A percentile compares a stretch with the other conserved stretches of the same genome.
Conservation (phyloP, 2,329 filamentous ascomycete species). For the Ascochyta pisi region DNA sequence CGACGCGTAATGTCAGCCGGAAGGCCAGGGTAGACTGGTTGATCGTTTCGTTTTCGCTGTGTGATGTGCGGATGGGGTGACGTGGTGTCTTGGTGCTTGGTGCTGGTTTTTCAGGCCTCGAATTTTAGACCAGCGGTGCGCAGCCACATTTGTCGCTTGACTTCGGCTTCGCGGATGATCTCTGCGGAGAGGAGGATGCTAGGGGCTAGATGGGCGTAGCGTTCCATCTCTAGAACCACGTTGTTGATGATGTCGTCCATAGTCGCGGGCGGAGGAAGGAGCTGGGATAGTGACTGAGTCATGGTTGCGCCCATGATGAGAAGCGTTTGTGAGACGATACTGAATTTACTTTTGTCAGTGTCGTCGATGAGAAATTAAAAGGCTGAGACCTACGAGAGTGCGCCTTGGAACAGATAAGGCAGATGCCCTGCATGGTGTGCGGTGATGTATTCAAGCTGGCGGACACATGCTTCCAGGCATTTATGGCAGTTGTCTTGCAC, state of each 20-base stretch:
- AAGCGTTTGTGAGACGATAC: slow-evolving; percentile 81
- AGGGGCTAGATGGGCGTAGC: slow-evolving; percentile 76
- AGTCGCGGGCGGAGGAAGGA: slow-evolving; percentile 63
- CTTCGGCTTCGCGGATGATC: slow-evolving; percentile 78
- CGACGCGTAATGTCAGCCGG: background rate
- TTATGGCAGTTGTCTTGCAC: slow-evolving; percentile 81
- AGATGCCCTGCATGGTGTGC: slow-evolving; percentile 84
- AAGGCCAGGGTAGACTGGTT: background rate
- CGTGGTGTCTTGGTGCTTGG: background rate
- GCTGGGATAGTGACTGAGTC: slow-evolving; percentile 72
- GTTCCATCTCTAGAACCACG: slow-evolving; percentile 77
- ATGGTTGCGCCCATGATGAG: slow-evolving; percentile 86
- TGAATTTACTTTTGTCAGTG: slow-evolving; percentile 45
- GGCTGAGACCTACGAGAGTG: slow-evolving; percentile 58
- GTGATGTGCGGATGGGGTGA: background rate
- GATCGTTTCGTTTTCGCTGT: background rate
- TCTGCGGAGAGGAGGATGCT: slow-evolving; percentile 78
- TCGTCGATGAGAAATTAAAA: background rate
- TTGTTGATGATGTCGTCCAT: slow-evolving; percentile 80
- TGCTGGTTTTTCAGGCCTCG: slow-evolving; percentile 36
- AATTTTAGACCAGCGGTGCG: slow-evolving; percentile 50
- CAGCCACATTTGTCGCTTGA: slow-evolving; percentile 69
- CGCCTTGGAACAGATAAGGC: slow-evolving; percentile 86
- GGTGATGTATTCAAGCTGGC: slow-evolving; percentile 79
- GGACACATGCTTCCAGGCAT: slow-evolving; percentile 79